Base-by-base conservation (phyloP, 345 rosid species). In the Jatropha curcas region DNA sequence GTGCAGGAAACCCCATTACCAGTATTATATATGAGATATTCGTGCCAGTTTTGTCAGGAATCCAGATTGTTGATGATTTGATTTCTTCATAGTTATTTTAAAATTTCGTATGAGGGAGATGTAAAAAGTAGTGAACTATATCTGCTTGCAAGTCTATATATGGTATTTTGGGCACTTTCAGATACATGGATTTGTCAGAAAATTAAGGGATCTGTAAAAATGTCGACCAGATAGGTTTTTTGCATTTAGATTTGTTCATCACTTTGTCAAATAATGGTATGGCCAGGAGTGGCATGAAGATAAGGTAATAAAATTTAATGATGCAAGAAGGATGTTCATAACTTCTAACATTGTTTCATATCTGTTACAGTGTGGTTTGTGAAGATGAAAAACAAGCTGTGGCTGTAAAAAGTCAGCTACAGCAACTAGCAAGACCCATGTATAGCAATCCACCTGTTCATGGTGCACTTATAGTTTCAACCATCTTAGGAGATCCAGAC, bases 401-500 rank as follows among this genome's bases (percentile, higher is more conserved):
- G 74, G 77, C 93, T 20, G 97, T 90, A 50, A 92, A 92, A 81
- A 92, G 97, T 76, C 98, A 94, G 84, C 76, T 94, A 89, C 98
- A 94, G 88, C 97, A 86, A 81, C 92, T 94, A 43, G 98, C 95
- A 46, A 88, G 98, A 77, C 97, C 97, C 69, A 90, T 92, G 98
- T 94, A 94, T 87, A 94, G 98, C 77, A 94, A 94, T 78, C 98
- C 97, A 41, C 98, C 97, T 69, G 81, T 89, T 65, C 95, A 90
- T 77, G 98, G 98, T 74, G 95, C 97, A 37, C 86, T 89, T 19
- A 64, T 90, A 2, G 98, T 94, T 65, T 87, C 97, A 39, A 89
- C 86, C 65, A 86, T 94, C 60, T 95, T 94, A 59, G 90, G 89
- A 53, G 88, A 89, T 78, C 84, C 92, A 19, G 89, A 84, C 59